Evolutionary conservation across 2,329 filamentous ascomycete species (phyloP).

Genomic region (Elsinoe perseae): DNA sequence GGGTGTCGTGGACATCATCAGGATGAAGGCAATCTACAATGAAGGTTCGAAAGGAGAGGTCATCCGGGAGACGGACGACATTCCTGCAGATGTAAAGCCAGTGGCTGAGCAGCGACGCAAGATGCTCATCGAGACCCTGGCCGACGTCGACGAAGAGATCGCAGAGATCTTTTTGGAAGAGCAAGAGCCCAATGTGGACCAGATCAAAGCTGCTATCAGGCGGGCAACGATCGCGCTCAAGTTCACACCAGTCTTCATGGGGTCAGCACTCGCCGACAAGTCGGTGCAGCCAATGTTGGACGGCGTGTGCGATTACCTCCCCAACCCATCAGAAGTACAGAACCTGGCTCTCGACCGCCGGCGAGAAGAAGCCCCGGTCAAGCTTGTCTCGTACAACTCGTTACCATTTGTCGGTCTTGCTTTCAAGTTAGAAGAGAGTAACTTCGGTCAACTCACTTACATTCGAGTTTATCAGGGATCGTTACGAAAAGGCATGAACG

Average conservation of each 20-base stretch:
- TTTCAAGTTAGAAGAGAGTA: conserved; percentile 98
- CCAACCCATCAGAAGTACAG: conserved; percentile 80
- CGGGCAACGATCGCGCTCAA: conserved; percentile 80
- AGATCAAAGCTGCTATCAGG: conserved; percentile 89
- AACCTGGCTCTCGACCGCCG: conserved; percentile 83
- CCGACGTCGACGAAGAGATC: conserved; percentile 96
- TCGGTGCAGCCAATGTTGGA: conserved; percentile 94
- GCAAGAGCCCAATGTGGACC: conserved; percentile 63
- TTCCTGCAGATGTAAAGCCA: conserved; percentile 71
- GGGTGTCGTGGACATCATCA: conserved; percentile 85
- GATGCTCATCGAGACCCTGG: conserved; percentile 85
- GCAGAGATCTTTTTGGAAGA: conserved; percentile 92
- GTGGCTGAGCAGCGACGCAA: conserved; percentile 74
- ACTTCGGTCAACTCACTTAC: conserved; percentile 96
- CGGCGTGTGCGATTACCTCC: conserved; percentile 90
- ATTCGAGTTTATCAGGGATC: conserved; percentile 96
- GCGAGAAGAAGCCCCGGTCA: conserved; percentile 68
- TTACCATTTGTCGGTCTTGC: conserved; percentile 91
- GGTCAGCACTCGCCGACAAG: conserved; percentile 89
- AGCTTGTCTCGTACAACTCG: conserved; percentile 86
- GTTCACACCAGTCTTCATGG: conserved; percentile 95
- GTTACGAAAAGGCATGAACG: conserved; percentile 76
- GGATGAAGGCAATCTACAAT: conserved; percentile 90
- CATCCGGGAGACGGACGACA: conserved; percentile 67
- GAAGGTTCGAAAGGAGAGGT: conserved; percentile 72